Evolutionary conservation across 495 filamentous ascomycete genomes (phyloP).

Genomic region (Friedmanniomyces simplex): DNA sequence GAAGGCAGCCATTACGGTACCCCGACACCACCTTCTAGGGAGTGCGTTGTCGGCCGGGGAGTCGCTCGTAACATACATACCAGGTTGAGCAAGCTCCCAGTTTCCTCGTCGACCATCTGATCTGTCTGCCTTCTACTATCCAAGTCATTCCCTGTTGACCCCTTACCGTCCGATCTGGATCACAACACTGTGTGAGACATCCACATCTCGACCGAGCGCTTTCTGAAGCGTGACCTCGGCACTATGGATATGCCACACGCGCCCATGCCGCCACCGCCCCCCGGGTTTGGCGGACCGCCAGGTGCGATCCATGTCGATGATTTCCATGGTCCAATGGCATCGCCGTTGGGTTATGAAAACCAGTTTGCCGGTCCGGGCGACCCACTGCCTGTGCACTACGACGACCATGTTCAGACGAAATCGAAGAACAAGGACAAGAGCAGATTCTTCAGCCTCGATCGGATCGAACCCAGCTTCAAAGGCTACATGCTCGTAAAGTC

Average conservation of each 20-base stretch:
- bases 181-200: not conserved
- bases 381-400: not conserved
- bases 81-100: not conserved
- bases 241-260: not conserved
- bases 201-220: not conserved
- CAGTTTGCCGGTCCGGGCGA: not conserved
- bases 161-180: not conserved
- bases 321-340: not conserved
- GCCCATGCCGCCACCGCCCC: not conserved
- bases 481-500: slow-evolving; percentile 6
- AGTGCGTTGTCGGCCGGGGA: not conserved
- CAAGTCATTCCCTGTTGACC: not conserved
- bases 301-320: not conserved
- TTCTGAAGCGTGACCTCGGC: not conserved
- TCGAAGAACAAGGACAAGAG: not conserved
- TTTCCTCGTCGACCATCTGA: not conserved
- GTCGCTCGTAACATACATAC: not conserved
- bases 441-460: not conserved
- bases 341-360: not conserved
- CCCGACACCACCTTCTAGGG: not conserved
- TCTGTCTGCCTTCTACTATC: not conserved
- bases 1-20: not conserved
- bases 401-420: not conserved
- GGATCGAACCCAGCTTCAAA: not conserved
- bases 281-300: not conserved